Conservation (phyloP, 352 stramenopile genomes). For the Globisporangium middletonii region DNA sequence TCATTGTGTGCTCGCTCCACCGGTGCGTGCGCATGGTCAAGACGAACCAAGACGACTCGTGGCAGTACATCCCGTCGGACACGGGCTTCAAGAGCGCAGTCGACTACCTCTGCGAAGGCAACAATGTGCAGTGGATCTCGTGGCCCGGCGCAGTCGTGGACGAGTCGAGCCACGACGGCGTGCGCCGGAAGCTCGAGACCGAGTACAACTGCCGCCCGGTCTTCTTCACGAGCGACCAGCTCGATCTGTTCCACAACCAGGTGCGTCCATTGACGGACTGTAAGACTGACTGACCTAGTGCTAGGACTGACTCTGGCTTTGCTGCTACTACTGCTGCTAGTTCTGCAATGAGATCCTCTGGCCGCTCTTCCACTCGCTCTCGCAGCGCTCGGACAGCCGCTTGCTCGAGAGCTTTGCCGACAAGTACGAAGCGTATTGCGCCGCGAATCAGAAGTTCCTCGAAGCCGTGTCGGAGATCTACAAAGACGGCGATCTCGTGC, state of each 20-base stretch:
- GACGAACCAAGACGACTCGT: slow-evolving; percentile 61
- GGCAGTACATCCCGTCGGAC: slow-evolving; percentile 63
- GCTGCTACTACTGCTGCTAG: slow-evolving; percentile 23
- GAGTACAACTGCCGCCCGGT: slow-evolving; percentile 84
- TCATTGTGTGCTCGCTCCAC: slow-evolving; percentile 64
- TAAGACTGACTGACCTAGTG: too few species aligned
- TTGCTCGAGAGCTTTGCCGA: slow-evolving; percentile 80
- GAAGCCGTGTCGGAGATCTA: slow-evolving; percentile 79
- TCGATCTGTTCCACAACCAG: slow-evolving; percentile 85
- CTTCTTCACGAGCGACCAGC: slow-evolving; percentile 67
- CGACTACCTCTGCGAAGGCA: slow-evolving; percentile 62
- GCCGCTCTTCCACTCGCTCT: slow-evolving; percentile 89
- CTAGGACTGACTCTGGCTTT: too few species aligned
- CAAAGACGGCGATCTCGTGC: slow-evolving; percentile 80
- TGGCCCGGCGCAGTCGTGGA: slow-evolving; percentile 81
- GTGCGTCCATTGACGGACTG: too few species aligned
- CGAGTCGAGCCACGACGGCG: slow-evolving; percentile 72
- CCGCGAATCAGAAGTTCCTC: slow-evolving; percentile 83
- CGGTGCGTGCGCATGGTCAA: slow-evolving; percentile 75
- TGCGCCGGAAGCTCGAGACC: slow-evolving; percentile 64
- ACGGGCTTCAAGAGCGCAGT: slow-evolving; percentile 70
- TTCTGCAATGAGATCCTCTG: slow-evolving; percentile 90
- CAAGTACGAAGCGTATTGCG: slow-evolving; percentile 86
- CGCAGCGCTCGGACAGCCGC: slow-evolving; percentile 62
- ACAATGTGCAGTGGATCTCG: slow-evolving; percentile 88